phyloP scores from a whole-genome alignment of 108 stramenopile species.

The Pseudonitzschia multistriata region DNA sequence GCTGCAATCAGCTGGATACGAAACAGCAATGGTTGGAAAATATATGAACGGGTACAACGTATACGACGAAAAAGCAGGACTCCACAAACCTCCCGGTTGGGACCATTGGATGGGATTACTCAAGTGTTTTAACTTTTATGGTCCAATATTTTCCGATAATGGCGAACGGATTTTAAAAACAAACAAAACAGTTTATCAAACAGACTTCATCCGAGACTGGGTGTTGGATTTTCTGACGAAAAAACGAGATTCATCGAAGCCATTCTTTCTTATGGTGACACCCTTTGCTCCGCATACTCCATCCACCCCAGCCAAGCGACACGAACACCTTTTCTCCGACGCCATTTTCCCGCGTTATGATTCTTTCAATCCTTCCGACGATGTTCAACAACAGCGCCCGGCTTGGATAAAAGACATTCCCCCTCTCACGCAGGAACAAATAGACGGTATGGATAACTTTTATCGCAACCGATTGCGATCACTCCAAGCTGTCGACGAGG shows the following conservation, averaged over 20 bases:
- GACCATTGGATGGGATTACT: conserved; percentile 27
- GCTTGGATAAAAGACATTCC: conserved; percentile 8
- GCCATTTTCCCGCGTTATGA: conserved; percentile 2
- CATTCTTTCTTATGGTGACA: conserved; percentile 15
- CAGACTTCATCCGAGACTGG: conserved; percentile 21
- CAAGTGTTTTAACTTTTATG: conserved; percentile 14
- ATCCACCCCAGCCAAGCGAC: neutral
- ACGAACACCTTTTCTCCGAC: conserved; percentile 6
- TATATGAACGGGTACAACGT: conserved; percentile 28
- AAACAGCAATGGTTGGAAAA: conserved; percentile 24
- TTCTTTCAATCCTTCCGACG: conserved; percentile 6
- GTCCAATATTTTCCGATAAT: conserved; percentile 5
- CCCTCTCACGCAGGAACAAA: neutral
- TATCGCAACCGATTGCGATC: conserved; percentile 17
- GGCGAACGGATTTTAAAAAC: conserved; percentile 6
- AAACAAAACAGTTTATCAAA: conserved; percentile 24
- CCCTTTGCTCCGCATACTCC: conserved; percentile 17
- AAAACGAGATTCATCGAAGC: neutral
- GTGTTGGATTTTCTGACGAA: conserved; percentile 4
- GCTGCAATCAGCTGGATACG: conserved; percentile 28
- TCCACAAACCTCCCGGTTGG: conserved; percentile 28
- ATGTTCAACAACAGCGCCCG: conserved; percentile 2
- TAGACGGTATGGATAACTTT: conserved; percentile 8
- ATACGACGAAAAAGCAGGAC: neutral
- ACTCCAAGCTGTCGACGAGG: conserved; percentile 10